Evolutionary conservation across 2,329 filamentous ascomycete species (phyloP), one percentile per base, ranked within the genome.

Genomic region (Diplocarpon rosae): DNA sequence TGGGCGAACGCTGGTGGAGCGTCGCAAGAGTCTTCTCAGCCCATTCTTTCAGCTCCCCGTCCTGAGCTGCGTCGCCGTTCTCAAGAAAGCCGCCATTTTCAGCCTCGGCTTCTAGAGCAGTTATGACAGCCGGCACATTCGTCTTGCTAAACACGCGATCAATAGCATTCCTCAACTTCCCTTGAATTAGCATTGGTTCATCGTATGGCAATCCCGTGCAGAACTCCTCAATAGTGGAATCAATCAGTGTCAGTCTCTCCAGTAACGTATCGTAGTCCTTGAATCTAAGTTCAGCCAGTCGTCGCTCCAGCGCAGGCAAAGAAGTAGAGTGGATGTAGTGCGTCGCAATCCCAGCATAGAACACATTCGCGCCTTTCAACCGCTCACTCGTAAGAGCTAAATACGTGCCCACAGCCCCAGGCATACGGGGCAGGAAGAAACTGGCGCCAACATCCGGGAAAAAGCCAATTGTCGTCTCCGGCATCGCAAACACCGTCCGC

Each of bases 361-460:
- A 89, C 42, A 82, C 83, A 62, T 96, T 85, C 11, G 81, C 82
- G 35, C 92, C 92, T 49, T 73, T 80, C 51, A 98, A 69, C 51
- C 78, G 76, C 60, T 90, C 83, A 60, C 88, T 92, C 7, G 92
- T 98, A 52, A 98, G 72, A 15, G 88, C 92, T 35, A 98, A 79
- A 66, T 96, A 98, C 15, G 85, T 95, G 46, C 92, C 92, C 45
- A 94, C 67, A 47, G 80, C 71, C 39, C 92, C 92, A 57, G 93
- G 80, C 72, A 98, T 80, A 51, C 88, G 76, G 13, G 92, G 86
- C 43, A 98, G 72, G 72, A 96, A 96, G 71, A 96, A 98, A 10
- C 86, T 93, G 28, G 83, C 93, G 49, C 92, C 92, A 39, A 98
- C 92, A 60, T 98, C 93, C 6, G 93, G 92, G 73, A 98, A 98